phyloP scores from a whole-genome alignment of 169 alveolate genomes.

The Cryptosporidium andersoni region DNA sequence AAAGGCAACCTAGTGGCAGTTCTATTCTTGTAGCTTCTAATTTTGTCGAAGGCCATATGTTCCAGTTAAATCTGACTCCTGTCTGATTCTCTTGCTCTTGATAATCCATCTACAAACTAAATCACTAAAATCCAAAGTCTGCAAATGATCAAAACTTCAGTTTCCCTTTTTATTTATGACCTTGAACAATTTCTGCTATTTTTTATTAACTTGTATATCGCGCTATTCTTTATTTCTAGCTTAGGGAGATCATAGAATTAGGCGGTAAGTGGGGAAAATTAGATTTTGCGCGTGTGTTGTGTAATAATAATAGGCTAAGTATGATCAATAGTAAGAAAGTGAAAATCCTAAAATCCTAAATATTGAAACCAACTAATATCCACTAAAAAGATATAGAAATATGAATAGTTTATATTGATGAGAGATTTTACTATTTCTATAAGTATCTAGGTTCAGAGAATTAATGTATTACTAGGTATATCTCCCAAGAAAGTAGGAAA shows the following conservation, averaged over 20 bases:
- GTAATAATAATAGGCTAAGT: too few species aligned
- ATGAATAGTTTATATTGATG: too few species aligned
- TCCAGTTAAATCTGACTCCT: conserved; percentile 98
- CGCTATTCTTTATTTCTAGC: too few species aligned
- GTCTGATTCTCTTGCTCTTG: conserved; percentile 86
- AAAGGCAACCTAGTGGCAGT: conserved; percentile 95
- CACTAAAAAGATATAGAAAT: too few species aligned
- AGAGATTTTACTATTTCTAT: too few species aligned
- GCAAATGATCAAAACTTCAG: conserved; percentile 2
- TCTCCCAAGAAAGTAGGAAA: too few species aligned
- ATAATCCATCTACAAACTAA: conserved; percentile 75
- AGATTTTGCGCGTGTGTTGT: too few species aligned
- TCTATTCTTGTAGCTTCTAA: conserved; percentile 93
- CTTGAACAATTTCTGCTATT: neutral
- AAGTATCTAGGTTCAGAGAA: too few species aligned
- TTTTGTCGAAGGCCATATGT: conserved; percentile 95
- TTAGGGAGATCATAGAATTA: conserved; percentile 30
- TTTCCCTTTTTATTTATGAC: neutral
- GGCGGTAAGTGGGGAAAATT: conserved; percentile 72
- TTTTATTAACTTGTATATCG: conserved; percentile 1
- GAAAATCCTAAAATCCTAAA: too few species aligned
- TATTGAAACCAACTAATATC: too few species aligned
- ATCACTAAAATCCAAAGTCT: neutral
- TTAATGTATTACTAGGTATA: too few species aligned
- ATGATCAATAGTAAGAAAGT: too few species aligned